Evolutionary conservation across 1,284 basidiomycete species (phyloP), one percentile per base, ranked within the genome.

Genomic region (Tilletia indica): DNA sequence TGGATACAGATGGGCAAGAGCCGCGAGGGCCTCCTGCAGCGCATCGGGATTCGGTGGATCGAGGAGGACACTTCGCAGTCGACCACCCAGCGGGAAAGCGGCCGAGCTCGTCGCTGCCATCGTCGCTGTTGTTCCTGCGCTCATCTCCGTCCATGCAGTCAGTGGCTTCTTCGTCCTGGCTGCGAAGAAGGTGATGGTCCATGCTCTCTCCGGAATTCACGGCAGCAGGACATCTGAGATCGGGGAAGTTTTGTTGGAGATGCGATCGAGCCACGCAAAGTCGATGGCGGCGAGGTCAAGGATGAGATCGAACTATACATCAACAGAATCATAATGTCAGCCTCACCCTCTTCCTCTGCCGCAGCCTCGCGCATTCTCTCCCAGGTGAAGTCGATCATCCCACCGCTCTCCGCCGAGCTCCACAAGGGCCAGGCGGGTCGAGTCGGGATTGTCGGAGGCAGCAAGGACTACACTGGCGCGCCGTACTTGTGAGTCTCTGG

Each of bases 381-480:
- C 36, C 72, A 77, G 12, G 88, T 93, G 73, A 91, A 90, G 82
- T 87, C 88, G 72, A 86, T 96, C 61, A 92, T 96, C 73, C 93
- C 93, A 0, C 93, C 93, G 51, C 88, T 96, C 19, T 89, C 92
- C 79, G 90, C 91, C 2, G 89, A 90, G 63, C 86, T 97, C 48
- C 94, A 97, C 87, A 99, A 99, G 84, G 96, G 96, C 12, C 96
- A 98, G 87, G 95, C 94, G 70, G 94, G 94, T 89, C 89, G 96
- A 31, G 91, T 99, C 38, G 96, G 93, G 68, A 92, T 99, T 21
- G 88, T 99, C 2, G 96, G 96, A 69, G 96, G 96, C 31, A 93
- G 92, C 39, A 87, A 91, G 74, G 96, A 98, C 80, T 99, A 98
- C 85, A 93, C 94, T 0, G 97, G 96, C 19, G 96, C 96, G 34